Percentiles rank a stretch among this genome's conserved stretches.
Conservation (phyloP, 148 eudicot species). For the Beta vulgaris region DNA sequence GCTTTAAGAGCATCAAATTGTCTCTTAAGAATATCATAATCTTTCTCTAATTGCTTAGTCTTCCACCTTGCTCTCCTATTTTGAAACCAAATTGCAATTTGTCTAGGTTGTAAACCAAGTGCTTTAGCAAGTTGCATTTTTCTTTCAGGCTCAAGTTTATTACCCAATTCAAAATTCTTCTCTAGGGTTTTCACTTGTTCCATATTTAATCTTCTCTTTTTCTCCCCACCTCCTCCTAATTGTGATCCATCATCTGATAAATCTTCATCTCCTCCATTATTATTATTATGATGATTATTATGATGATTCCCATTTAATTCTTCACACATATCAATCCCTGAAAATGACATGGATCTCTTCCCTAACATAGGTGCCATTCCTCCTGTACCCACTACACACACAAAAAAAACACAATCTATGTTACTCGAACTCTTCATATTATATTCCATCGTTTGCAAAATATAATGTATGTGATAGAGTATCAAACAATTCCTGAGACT, state of each 20-base stretch:
- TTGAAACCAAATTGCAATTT: conserved; percentile 96
- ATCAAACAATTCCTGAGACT: no score
- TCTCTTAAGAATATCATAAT: conserved; percentile 74
- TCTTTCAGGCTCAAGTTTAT: conserved; percentile 94
- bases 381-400: conserved; percentile 20
- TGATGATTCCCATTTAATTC: conserved; percentile 15
- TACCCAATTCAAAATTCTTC: conserved; percentile 83
- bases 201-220: conserved; percentile 85
- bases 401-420: not conserved
- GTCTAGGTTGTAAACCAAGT: conserved; percentile 91
- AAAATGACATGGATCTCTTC: conserved; percentile 85
- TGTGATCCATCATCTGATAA: conserved; percentile 88
- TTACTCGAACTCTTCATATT: conserved; percentile 17
- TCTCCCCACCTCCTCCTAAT: conserved; percentile 54
- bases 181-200: conserved; percentile 94
- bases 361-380: conserved; percentile 66
- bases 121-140: conserved; percentile 92
- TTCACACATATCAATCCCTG: conserved; percentile 57
- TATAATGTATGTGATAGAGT: no score
- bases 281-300: conserved; percentile 25
- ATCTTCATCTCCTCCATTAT: conserved; percentile 60
- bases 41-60: conserved; percentile 93
- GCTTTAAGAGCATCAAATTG: conserved; percentile 84
- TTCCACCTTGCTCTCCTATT: conserved; percentile 96
- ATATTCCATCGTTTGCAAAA: no score